phyloP scores from a whole-genome alignment of 106 monocot genomes.

The Allium cepa region DNA sequence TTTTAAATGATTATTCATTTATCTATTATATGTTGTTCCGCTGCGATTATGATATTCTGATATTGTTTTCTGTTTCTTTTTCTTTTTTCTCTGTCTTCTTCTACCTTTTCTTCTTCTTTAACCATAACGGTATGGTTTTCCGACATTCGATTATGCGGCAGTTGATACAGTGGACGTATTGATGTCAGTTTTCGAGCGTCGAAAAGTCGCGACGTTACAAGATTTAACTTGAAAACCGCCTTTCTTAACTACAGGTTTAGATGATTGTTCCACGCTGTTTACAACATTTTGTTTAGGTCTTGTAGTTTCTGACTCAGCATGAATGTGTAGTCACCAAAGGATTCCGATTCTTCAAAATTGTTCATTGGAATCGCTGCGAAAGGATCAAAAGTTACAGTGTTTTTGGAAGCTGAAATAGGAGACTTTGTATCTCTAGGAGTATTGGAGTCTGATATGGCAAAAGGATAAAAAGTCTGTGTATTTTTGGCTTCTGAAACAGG shows the following conservation, averaged over 20 bases:
- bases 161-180: no score
- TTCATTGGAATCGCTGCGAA: slow-evolving; percentile 62
- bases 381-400: slow-evolving; percentile 38
- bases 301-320: slow-evolving; percentile 14
- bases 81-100: no score
- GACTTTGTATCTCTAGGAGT: slow-evolving; percentile 22
- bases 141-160: no score
- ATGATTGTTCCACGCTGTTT: slow-evolving; percentile 10
- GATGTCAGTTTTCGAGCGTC: no score
- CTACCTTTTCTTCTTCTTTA: no score
- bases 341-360: slow-evolving; percentile 46
- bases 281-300: slow-evolving; percentile 9
- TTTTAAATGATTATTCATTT: no score
- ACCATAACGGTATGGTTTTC: no score
- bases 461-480: slow-evolving; percentile 43
- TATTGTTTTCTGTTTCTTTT: no score
- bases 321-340: slow-evolving; percentile 55
- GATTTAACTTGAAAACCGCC: slow-evolving; percentile 73
- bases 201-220: no score
- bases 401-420: slow-evolving; percentile 11
- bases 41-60: no score
- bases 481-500: slow-evolving; percentile 20
- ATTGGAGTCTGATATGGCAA: slow-evolving; percentile 28
- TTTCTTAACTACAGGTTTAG: slow-evolving; percentile 31
- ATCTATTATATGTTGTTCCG: no score